Conservation (phyloP, 768 basidiomycete species). For the Naganishia friedmannii region DNA sequence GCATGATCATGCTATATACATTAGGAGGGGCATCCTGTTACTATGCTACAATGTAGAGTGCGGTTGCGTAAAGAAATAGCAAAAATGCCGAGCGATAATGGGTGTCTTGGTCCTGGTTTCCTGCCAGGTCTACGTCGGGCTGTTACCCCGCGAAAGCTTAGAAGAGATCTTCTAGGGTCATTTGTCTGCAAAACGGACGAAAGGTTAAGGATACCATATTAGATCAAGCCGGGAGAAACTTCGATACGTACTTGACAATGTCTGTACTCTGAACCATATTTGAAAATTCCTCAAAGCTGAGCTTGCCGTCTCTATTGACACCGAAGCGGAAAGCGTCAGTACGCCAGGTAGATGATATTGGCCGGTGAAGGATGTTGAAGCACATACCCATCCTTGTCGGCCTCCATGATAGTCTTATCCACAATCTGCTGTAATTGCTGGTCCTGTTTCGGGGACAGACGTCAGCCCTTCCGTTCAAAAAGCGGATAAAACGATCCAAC, state of each 20-base stretch:
- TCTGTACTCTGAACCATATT: constrained; percentile 97
- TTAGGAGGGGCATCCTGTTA: background rate
- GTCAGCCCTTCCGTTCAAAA: background rate
- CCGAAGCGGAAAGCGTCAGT: background rate
- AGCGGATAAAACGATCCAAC: too few species aligned
- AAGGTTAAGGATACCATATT: background rate
- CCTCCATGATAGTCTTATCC: constrained; percentile 99
- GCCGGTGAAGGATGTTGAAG: background rate
- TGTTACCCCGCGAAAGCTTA: too few species aligned
- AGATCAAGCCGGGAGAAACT: background rate
- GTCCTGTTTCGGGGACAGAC: constrained; percentile 60
- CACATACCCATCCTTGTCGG: constrained; percentile 81
- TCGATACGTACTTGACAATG: constrained; percentile 69
- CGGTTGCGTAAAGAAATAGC: background rate
- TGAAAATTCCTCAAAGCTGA: constrained; percentile 95
- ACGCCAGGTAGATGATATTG: background rate
- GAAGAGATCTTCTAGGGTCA: constrained; percentile 93
- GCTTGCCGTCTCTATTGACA: constrained; percentile 70
- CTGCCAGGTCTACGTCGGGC: too few species aligned
- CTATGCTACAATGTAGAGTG: constrained; percentile 17
- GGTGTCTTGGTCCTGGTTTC: too few species aligned
- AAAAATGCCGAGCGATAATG: background rate
- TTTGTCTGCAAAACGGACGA: constrained; percentile 57
- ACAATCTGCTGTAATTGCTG: constrained; percentile 99
- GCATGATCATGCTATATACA: constrained; percentile 8